phyloP scores from a whole-genome alignment of 2,329 filamentous ascomycete genomes.

The Cordyceps farinosa region DNA sequence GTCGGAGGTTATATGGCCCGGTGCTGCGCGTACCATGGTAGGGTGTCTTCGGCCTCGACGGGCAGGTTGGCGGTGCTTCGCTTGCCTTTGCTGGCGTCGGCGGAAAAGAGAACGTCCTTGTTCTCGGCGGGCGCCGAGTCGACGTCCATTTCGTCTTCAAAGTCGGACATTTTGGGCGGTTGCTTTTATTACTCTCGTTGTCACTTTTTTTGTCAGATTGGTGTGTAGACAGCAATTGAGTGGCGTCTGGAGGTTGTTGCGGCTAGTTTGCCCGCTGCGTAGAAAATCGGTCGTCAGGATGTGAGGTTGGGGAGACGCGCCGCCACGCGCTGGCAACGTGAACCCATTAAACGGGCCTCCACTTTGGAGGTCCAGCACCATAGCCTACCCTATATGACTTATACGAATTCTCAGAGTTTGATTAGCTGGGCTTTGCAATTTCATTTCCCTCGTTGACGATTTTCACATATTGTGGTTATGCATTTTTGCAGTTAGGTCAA shows the following conservation, averaged over 20 bases:
- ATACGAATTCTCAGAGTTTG: not conserved
- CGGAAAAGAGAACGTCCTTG: slow-evolving; percentile 63
- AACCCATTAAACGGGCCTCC: slow-evolving; percentile 14
- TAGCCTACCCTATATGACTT: not conserved
- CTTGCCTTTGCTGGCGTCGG: slow-evolving; percentile 81
- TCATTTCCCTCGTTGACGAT: no score
- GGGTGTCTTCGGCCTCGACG: slow-evolving; percentile 85
- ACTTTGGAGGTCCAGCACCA: not conserved
- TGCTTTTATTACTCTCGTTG: not conserved
- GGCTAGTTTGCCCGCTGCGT: not conserved
- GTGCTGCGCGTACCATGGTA: slow-evolving; percentile 69
- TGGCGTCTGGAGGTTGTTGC: not conserved
- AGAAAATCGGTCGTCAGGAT: not conserved
- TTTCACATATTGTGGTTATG: not conserved
- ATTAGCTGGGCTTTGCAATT: not conserved
- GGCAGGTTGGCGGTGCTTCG: slow-evolving; percentile 88
- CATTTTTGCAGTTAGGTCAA: not conserved
- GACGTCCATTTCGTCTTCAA: slow-evolving; percentile 59
- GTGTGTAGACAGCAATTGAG: not conserved
- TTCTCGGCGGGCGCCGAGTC: slow-evolving; percentile 44
- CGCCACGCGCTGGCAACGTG: slow-evolving; percentile 6
- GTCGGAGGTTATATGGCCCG: not conserved
- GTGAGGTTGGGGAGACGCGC: slow-evolving; percentile 13
- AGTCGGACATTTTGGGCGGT: slow-evolving; percentile 47
- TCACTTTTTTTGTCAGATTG: not conserved